Evolutionary conservation across 2,329 filamentous ascomycete species (phyloP).

Genomic region (Beauveria scarabaeidicola): DNA sequence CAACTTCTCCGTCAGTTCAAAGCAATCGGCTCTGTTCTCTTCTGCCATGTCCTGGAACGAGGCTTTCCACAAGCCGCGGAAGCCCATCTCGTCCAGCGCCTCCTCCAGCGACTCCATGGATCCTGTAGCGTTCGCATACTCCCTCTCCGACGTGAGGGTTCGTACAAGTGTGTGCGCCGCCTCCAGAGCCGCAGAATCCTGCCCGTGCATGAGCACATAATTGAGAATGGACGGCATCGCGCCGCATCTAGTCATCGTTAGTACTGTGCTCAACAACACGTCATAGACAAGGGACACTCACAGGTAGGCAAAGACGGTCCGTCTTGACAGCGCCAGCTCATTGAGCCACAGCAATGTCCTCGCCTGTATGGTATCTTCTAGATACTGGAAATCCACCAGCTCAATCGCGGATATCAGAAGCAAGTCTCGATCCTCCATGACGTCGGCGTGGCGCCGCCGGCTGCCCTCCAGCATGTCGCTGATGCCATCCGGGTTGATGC

Average conservation of each 20-base stretch:
- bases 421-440: conserved; percentile 52
- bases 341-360: conserved; percentile 52
- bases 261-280: background rate
- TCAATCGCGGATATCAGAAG: conserved; percentile 55
- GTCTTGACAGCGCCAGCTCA: conserved; percentile 44
- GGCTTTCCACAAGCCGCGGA: conserved; percentile 53
- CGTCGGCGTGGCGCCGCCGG: conserved; percentile 26
- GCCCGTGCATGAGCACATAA: conserved; percentile 53
- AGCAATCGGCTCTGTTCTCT: conserved; percentile 43
- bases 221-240: conserved; percentile 52
- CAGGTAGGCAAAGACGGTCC: conserved; percentile 50
- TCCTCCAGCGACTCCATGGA: conserved; percentile 41
- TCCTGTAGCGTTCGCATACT: conserved; percentile 40
- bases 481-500: conserved; percentile 36
- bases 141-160: conserved; percentile 46
- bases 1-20: conserved; percentile 48
- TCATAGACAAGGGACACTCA: conserved; percentile 21
- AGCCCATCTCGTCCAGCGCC: conserved; percentile 51
- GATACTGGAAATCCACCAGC: conserved; percentile 56
- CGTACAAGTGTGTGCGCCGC: conserved; percentile 53
- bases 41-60: conserved; percentile 42
- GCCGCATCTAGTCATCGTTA: conserved; percentile 32
- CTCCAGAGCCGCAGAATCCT: conserved; percentile 50
- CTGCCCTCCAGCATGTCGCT: conserved; percentile 17
- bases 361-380: conserved; percentile 55